Conservation (phyloP, 1,284 basidiomycete genomes). For the Pyrrhoderma noxium region DNA sequence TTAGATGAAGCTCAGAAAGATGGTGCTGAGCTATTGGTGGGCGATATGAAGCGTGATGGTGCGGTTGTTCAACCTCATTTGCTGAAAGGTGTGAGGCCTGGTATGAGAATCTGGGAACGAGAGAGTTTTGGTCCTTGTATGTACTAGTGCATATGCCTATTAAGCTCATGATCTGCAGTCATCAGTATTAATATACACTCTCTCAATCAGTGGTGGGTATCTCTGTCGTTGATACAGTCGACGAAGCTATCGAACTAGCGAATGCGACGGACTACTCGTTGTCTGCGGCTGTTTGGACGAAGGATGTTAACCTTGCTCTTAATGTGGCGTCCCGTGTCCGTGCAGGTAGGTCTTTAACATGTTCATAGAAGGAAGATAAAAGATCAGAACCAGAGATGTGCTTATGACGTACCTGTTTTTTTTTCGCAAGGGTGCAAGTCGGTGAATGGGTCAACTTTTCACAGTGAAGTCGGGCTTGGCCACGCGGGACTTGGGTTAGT, state of each 20-base stretch:
- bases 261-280: slow-evolving; percentile 52
- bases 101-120: slow-evolving; percentile 45
- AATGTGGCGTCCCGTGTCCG: slow-evolving; percentile 43
- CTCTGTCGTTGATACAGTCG: slow-evolving; percentile 39
- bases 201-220: slow-evolving; percentile 37
- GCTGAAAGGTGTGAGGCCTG: slow-evolving; percentile 38
- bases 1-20: slow-evolving; percentile 42
- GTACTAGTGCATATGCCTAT: slow-evolving; percentile 19
- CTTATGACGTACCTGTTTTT: no score
- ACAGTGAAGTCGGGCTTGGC: slow-evolving; percentile 23
- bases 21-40: slow-evolving; percentile 47
- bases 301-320: slow-evolving; percentile 39
- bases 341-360: slow-evolving; percentile 30
- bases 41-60: slow-evolving; percentile 36
- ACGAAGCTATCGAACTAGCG: slow-evolving; percentile 47
- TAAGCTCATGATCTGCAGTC: slow-evolving; percentile 11
- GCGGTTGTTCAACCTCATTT: slow-evolving; percentile 50
- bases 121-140: slow-evolving; percentile 57
- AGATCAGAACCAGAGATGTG: not conserved
- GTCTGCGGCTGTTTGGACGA: slow-evolving; percentile 47
- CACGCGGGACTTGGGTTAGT: slow-evolving; percentile 28
- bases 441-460: slow-evolving; percentile 31
- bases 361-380: not conserved
- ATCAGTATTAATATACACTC: not conserved
- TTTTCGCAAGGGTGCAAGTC: slow-evolving; percentile 27